These are phyloP conservation scores for Cyberlindnera maritima DNA, from an alignment of 805 yeast genomes.

Conservation along the genomic window DNA sequence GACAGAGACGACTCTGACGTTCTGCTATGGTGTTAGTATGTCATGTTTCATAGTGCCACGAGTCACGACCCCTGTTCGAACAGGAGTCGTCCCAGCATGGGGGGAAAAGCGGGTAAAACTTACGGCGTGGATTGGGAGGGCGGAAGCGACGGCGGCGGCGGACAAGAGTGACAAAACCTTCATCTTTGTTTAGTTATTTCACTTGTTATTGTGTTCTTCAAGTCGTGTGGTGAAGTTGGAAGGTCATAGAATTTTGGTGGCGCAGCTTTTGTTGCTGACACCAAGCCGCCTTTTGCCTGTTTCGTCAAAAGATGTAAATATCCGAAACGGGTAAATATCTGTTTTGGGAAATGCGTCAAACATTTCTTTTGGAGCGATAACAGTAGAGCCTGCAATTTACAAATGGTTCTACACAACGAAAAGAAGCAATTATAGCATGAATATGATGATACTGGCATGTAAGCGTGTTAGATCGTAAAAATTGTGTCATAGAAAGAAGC, in stretches of 20 bases:
- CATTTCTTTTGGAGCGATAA: too few relatives aligned
- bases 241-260: neutral
- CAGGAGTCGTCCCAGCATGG: too few relatives aligned
- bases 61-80: neutral
- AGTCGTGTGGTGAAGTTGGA: neutral
- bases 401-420: too few relatives aligned
- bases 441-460: too few relatives aligned
- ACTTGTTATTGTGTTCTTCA: neutral
- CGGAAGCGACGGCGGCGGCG: slow-evolving; percentile 20
- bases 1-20: slow-evolving; percentile 17
- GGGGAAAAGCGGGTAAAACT: slow-evolving; percentile 14
- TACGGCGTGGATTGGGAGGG: slow-evolving; percentile 26
- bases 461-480: too few relatives aligned
- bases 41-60: neutral
- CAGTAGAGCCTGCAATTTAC: too few relatives aligned
- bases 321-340: too few relatives aligned
- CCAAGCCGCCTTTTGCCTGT: too few relatives aligned
- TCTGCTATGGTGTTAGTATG: slow-evolving; percentile 13
- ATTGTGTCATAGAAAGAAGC: too few relatives aligned
- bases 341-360: too few relatives aligned
- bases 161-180: slow-evolving; percentile 19
- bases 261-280: slow-evolving; percentile 18
- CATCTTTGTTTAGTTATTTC: slow-evolving; percentile 14
- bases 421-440: too few relatives aligned
- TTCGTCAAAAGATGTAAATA: too few relatives aligned